Evolutionary conservation across 140 eudicot genomes (phyloP).

Genomic region (Ambrosia hybrid): DNA sequence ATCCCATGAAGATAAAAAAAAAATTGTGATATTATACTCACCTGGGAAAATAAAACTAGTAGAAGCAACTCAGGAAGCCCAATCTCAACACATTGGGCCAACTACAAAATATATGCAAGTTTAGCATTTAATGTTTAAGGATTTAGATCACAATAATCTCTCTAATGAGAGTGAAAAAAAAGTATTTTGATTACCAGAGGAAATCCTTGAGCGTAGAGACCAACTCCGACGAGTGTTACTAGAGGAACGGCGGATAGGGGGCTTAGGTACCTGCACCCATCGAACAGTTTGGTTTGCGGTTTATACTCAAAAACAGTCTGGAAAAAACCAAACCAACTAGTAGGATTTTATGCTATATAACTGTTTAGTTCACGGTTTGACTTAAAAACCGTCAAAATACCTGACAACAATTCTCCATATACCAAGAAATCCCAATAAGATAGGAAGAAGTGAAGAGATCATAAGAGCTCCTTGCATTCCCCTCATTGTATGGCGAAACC

Average conservation of each 20-base stretch:
- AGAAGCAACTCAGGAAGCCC: slow-evolving; percentile 84
- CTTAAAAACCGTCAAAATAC: slow-evolving; percentile 23
- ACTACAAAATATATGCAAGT: slow-evolving; percentile 32
- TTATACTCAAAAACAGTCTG: not conserved
- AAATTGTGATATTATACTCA: slow-evolving; percentile 24
- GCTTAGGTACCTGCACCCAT: slow-evolving; percentile 57
- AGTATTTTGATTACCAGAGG: slow-evolving; percentile 56
- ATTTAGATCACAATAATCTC: not conserved
- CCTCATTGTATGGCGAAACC: slow-evolving; percentile 77
- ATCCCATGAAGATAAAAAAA: not conserved
- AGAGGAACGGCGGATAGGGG: slow-evolving; percentile 93
- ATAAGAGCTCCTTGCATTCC: slow-evolving; percentile 87
- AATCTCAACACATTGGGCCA: slow-evolving; percentile 78
- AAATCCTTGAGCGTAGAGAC: slow-evolving; percentile 79
- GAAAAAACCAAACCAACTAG: not conserved
- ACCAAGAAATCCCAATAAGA: slow-evolving; percentile 72
- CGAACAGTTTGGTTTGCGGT: not conserved
- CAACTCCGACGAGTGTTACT: slow-evolving; percentile 77
- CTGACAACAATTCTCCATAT: slow-evolving; percentile 82
- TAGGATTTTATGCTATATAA: no score
- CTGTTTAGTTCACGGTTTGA: no score
- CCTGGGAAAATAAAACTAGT: slow-evolving; percentile 66
- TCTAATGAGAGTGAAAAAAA: not conserved
- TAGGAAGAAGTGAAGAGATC: slow-evolving; percentile 77
- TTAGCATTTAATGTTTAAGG: not conserved